These are phyloP conservation scores for Oidium heveae DNA, from an alignment of 2,329 filamentous ascomycete genomes.

Conservation along the genomic window DNA sequence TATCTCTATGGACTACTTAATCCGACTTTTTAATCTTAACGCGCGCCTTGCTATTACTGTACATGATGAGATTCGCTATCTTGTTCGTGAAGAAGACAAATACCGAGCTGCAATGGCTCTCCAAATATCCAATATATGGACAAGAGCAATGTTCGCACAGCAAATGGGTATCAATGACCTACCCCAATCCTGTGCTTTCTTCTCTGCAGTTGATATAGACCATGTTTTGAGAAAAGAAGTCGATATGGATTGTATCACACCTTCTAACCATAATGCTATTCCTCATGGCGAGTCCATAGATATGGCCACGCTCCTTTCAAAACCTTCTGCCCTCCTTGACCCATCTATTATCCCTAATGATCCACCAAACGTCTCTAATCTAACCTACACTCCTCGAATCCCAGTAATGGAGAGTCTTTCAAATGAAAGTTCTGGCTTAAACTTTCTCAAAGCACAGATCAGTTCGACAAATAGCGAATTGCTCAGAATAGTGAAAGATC, in stretches of 20 bases:
- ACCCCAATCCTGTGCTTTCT: conserved; percentile 83
- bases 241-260: conserved; percentile 90
- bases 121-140: conserved; percentile 89
- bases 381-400: conserved; percentile 41
- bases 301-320: conserved; percentile 51
- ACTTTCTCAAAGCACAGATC: conserved; percentile 70
- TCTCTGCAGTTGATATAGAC: conserved; percentile 87
- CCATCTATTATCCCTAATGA: conserved; percentile 29
- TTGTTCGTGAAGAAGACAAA: conserved; percentile 63
- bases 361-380: conserved; percentile 31
- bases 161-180: conserved; percentile 91
- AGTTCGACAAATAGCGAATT: conserved; percentile 49
- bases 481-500: conserved; percentile 39
- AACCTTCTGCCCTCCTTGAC: conserved; percentile 42
- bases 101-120: conserved; percentile 81
- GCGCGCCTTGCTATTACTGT: conserved; percentile 81
- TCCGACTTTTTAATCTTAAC: conserved; percentile 58
- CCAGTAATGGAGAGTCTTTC: conserved; percentile 58
- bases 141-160: conserved; percentile 86
- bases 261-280: conserved; percentile 56
- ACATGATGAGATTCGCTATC: conserved; percentile 89
- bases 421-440: conserved; percentile 17
- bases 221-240: conserved; percentile 93
- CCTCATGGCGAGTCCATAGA: conserved; percentile 69
- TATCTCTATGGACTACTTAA: conserved; percentile 81